phyloP scores from a whole-genome alignment of 192 early-diverging fungal genomes.

The Podila verticillata region DNA sequence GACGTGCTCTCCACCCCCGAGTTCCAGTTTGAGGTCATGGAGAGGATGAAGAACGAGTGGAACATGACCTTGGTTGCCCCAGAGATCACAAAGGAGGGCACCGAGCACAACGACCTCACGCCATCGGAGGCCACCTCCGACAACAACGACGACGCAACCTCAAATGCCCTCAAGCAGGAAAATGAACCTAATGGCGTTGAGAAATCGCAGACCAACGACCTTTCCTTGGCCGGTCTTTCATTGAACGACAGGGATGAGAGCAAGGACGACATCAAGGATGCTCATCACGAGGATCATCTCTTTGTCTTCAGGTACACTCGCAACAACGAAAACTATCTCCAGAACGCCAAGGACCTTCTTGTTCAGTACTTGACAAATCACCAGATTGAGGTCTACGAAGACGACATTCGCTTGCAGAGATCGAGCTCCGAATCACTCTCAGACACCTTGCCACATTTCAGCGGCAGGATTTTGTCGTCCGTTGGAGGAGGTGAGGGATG shows the following conservation, averaged over 20 bases:
- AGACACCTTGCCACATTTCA: conserved; percentile 72
- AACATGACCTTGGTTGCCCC: conserved; percentile 50
- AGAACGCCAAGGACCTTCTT: conserved; percentile 42
- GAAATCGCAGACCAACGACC: not conserved
- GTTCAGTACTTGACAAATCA: conserved; percentile 26
- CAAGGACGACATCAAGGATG: not conserved
- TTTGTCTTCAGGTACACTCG: conserved; percentile 52
- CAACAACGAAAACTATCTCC: conserved; percentile 45
- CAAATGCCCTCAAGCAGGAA: not conserved
- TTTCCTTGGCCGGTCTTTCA: not conserved
- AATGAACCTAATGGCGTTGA: not conserved
- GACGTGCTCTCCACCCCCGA: conserved; percentile 57
- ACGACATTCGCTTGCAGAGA: conserved; percentile 42
- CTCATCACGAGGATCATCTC: conserved; percentile 19
- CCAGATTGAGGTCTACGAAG: conserved; percentile 36
- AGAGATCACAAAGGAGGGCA: not conserved
- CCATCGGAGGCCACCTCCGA: not conserved
- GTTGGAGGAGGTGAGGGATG: conserved; percentile 18
- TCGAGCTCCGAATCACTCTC: conserved; percentile 53
- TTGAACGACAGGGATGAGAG: not conserved
- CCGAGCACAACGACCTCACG: not conserved
- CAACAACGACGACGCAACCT: not conserved
- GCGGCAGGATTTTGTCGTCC: conserved; percentile 61
- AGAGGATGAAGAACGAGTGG: conserved; percentile 53
- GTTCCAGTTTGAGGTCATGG: conserved; percentile 55